Evolutionary conservation across 2,329 filamentous ascomycete species (phyloP), one percentile per base, ranked within the genome.

Genomic region (Fusarium burgessii): DNA sequence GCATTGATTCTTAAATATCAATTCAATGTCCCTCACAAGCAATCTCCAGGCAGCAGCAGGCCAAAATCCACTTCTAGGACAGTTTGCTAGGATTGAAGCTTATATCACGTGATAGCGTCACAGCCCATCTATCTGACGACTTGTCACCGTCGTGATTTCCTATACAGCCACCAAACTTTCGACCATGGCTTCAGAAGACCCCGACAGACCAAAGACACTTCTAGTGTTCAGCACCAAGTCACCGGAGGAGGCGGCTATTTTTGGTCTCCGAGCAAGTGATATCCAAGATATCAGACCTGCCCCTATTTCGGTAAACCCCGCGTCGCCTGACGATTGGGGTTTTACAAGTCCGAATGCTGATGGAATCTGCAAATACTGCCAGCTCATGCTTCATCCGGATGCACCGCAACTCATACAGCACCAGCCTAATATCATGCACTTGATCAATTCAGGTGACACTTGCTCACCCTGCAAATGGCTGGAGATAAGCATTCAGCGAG

Each of bases 401-500:
- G 49, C 59, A 1, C 62, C 59, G 3, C 12, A 17, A 2, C 25
- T 64, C 3, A 14, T 58, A 0, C 29, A 65, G 9, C 62, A 65
- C 23, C 62, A 65, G 3, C 43, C 49, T 0, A 65, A 65, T 15
- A 1, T 50, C 3, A 23, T 49, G 32, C 36, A 20, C 6, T 7
- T n/a, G 2, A 46, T 65, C 2, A 29, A 43, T 1, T 65, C 49
- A 2, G 60, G 62, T 2, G 36, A 58, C 1, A 49, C 36, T 10
- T 65, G 62, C 12, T 40, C 33, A 13, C 27, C 7, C 4, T 65
- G 59, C 5, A 65, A 65, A 11, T 65, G 62, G 62, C 36, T 65
- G 1, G 60, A 64, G 6, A 10, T 65, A 5, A 65, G 62, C 25
- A 38, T 65, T 27, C 15, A 18, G 20, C 47, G 11, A 0, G 59